phyloP scores from a whole-genome alignment of 2,329 filamentous ascomycete species.

The Byssochlamys sp. region DNA sequence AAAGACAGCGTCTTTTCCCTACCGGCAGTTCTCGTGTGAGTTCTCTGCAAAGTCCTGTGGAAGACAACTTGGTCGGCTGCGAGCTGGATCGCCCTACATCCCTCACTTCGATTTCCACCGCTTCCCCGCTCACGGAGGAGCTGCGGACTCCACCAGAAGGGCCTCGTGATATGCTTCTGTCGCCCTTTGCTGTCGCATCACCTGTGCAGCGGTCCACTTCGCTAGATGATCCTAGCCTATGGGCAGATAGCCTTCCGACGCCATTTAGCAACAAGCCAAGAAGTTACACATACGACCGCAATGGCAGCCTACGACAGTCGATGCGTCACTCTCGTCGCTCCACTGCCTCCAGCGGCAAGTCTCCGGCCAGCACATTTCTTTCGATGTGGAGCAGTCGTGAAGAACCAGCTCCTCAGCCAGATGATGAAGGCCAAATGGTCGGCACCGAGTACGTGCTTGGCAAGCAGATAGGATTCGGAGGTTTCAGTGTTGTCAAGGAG shows the following conservation, averaged over 20 bases:
- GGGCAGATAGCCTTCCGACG: constrained; percentile 24
- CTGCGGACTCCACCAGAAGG: constrained; percentile 32
- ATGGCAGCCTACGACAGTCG: constrained; percentile 24
- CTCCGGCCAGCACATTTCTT: constrained; percentile 50
- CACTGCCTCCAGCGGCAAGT: constrained; percentile 43
- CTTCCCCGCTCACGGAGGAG: constrained; percentile 32
- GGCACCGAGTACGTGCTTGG: constrained; percentile 59
- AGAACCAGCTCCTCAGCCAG: constrained; percentile 42
- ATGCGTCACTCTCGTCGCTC: constrained; percentile 39
- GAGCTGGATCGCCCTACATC: constrained; percentile 32
- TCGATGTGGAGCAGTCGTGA: constrained; percentile 42
- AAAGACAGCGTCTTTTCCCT: constrained; percentile 17
- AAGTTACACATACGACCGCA: constrained; percentile 25
- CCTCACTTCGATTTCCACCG: constrained; percentile 36
- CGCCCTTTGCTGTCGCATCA: constrained; percentile 30
- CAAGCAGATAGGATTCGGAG: constrained; percentile 55
- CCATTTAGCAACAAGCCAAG: constrained; percentile 28
- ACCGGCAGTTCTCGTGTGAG: constrained; percentile 17
- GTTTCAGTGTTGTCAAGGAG: constrained; percentile 59
- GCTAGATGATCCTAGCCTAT: constrained; percentile 32
- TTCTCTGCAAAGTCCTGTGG: constrained; percentile 13
- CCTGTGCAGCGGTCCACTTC: constrained; percentile 29
- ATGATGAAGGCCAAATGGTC: constrained; percentile 59
- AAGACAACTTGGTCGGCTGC: constrained; percentile 13
- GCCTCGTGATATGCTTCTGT: constrained; percentile 25